Evolutionary conservation across 192 early-diverging fungal species (phyloP), one percentile per base, ranked within the genome.

Genomic region (Tieghemiomyces parasiticus): DNA sequence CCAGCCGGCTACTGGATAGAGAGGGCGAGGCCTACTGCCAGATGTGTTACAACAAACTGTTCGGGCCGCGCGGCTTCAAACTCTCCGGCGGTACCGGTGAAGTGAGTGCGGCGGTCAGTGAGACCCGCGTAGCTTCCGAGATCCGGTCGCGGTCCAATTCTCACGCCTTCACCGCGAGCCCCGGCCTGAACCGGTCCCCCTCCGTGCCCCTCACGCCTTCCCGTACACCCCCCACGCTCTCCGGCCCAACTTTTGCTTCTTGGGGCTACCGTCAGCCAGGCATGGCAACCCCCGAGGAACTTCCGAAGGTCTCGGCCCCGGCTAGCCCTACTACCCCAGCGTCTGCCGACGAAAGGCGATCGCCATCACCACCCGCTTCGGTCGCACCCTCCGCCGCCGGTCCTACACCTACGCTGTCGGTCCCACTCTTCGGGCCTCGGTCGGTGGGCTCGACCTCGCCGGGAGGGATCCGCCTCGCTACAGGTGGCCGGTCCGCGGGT

Each of bases 11-110:
- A 54, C 65, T 71, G 13, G 74, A 76, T 30, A 71, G 72, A 35
- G 68, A 76, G 22, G 71, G 71, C 45, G 74, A 76, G 61, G 71
- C 71, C 25, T 76, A 63, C 46, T 76, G 74, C 61, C 62, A 61
- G 1, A 54, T 60, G 8, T 76, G 74, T 60, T 66, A 76, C 58
- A 71, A 66, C 4, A 73, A 71, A 63, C 65, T 76, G 59, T 56
- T 56, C 33, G 54, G 54, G 1, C 54, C 54, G 13, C n/a, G 35
- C 30, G 54, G 54, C 54, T 56, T 33, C 24, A 56, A 56, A 16
- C 54, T 56, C 10, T 26, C 33, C 1, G 54, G 54, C 32, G 54
- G 54, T 2, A 56, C 54, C 24, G n/a, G 16, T 2, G 19, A 26
- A 1, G 28, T 31, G 6, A 34, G 28, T 32, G 19, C 54, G 1